Evolutionary conservation across 2,329 filamentous ascomycete species (phyloP), one percentile per base, ranked within the genome.

Genomic region (Lasiodiplodia theobromae): DNA sequence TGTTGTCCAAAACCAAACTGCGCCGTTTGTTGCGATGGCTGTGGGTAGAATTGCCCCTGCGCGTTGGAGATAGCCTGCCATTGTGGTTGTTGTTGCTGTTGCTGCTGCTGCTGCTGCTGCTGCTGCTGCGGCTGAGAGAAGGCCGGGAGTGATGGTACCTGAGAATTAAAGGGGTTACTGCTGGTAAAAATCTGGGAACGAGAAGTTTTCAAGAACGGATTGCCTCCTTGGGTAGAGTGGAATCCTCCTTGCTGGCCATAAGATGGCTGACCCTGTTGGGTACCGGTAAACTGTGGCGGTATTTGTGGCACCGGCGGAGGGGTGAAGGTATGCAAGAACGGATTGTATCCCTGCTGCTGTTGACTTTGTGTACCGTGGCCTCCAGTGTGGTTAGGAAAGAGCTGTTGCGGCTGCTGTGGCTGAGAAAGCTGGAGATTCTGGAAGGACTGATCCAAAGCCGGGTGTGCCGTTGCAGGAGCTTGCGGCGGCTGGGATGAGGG

Each of bases 341-440:
- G 80, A 69, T 82, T 82, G 37, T 75, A 77, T 67, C 78, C 77
- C 5, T 75, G 74, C 5, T 75, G 74, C 38, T 76, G 77, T 10
- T 77, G 76, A 28, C 69, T 74, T 23, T 82, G 84, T 18, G 79
- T 78, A 71, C 78, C 80, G 69, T 72, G 86, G 25, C 88, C 92
- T 66, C 92, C 91, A 1, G 92, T 94, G 66, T 90, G 89, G 74
- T 94, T 89, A 8, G 92, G 91, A 76, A 94, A 94, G 37, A 94
- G 82, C 47, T 88, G 87, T 72, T 89, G 88, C 54, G 77, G 76
- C 67, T 73, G 73, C 56, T 72, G 73, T 47, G 74, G 74, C 31
- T 75, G 76, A 37, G 77, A 88, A 2, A 97, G 82, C 47, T 92
- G 89, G 79, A 97, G 85, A 71, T 87, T 89, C 75, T 94, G 90